Percentiles rank a stretch among this genome's conserved stretches.
Conservation (phyloP, 352 stramenopile genomes). For the Phytopythium vexans region DNA sequence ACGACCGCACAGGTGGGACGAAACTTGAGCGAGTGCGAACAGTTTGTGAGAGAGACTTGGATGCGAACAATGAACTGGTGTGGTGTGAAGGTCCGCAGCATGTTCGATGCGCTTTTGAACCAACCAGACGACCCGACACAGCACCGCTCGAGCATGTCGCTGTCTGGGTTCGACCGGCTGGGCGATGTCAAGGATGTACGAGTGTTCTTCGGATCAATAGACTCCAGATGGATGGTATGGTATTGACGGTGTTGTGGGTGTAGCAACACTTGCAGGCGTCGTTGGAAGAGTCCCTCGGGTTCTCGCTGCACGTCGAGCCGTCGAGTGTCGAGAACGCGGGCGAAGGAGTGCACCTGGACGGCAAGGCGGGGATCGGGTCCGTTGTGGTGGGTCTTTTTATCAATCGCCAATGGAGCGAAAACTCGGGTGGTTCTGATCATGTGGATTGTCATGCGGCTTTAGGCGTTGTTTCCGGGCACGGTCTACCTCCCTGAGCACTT, state of each 20-base stretch:
- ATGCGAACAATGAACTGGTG: neutral
- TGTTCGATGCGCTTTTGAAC: constrained; percentile 63
- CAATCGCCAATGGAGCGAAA: neutral
- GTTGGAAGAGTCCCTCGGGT: constrained; percentile 62
- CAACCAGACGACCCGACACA: constrained; percentile 35
- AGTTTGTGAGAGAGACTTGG: neutral
- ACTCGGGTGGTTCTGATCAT: neutral
- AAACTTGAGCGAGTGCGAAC: neutral
- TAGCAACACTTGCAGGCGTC: constrained; percentile 21
- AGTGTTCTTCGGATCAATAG: neutral
- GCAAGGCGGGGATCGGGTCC: constrained; percentile 59
- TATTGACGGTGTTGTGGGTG: constrained; percentile 5
- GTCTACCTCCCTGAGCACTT: constrained; percentile 86
- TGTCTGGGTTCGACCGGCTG: constrained; percentile 60
- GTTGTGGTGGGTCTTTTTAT: constrained; percentile 45
- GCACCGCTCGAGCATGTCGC: constrained; percentile 38
- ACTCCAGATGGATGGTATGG: neutral
- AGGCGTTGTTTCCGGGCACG: constrained; percentile 75
- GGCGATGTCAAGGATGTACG: constrained; percentile 19
- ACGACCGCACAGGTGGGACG: constrained; percentile 48
- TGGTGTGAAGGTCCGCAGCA: constrained; percentile 28
- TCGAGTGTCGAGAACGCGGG: constrained; percentile 63
- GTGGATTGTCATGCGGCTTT: neutral
- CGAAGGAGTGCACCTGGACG: constrained; percentile 69
- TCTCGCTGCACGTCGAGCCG: constrained; percentile 60